Evolutionary conservation across 2,329 filamentous ascomycete genomes (phyloP).

Genomic region (Grosmannia clavigera): DNA sequence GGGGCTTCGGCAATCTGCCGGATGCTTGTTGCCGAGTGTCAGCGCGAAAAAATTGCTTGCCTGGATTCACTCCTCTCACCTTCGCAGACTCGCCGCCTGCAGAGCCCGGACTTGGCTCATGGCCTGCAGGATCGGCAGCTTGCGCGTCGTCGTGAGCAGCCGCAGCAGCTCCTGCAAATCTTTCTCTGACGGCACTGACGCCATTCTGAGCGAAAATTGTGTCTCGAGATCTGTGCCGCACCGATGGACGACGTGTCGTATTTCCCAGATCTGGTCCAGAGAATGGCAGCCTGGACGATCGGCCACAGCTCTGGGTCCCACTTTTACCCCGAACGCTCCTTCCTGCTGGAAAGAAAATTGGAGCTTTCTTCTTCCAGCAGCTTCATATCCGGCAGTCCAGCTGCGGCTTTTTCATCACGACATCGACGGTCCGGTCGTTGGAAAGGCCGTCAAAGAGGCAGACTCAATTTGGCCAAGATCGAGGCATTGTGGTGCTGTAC

Average conservation of each 20-base stretch:
- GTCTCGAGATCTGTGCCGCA: not conserved
- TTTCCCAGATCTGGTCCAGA: not conserved
- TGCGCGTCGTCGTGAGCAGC: slow-evolving; percentile 42
- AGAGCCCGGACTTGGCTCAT: slow-evolving; percentile 46
- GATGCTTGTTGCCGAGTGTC: slow-evolving; percentile 25
- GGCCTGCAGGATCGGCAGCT: slow-evolving; percentile 45
- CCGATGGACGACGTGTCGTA: not conserved
- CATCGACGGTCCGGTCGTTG: not conserved
- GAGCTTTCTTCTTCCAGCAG: not conserved
- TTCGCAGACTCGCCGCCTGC: slow-evolving; percentile 40
- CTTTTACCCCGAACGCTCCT: not conserved
- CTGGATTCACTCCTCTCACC: slow-evolving; percentile 27
- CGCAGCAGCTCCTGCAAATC: slow-evolving; percentile 50
- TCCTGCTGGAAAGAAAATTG: not conserved
- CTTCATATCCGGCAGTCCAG: not conserved
- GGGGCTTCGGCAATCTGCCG: slow-evolving; percentile 40
- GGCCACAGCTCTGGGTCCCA: not conserved
- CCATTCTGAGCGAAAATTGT: not conserved
- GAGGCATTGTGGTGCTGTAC: not conserved
- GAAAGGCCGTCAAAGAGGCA: not conserved
- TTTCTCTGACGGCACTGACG: slow-evolving; percentile 26
- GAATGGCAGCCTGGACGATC: not conserved
- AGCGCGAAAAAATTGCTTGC: not conserved
- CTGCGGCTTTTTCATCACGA: not conserved
- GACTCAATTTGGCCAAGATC: not conserved